Evolutionary conservation across 2,329 filamentous ascomycete genomes (phyloP).

Genomic region (Dryadomyces sulphureus): DNA sequence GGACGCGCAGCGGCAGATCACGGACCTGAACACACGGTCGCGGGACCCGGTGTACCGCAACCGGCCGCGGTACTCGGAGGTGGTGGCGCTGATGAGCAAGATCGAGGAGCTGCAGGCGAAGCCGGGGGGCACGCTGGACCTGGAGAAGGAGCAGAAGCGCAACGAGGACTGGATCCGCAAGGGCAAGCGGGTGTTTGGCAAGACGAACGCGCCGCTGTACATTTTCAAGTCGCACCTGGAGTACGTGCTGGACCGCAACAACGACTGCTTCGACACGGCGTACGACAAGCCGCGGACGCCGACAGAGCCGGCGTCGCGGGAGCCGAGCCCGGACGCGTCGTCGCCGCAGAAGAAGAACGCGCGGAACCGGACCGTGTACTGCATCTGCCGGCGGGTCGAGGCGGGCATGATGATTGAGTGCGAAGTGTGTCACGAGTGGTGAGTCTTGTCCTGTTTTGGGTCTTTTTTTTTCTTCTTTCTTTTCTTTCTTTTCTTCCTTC

Average conservation of each 20-base stretch:
- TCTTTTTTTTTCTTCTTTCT: no score
- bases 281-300: constrained; percentile 76
- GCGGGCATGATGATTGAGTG: constrained; percentile 99
- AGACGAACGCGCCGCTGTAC: constrained; percentile 91
- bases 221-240: constrained; percentile 93
- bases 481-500: no score
- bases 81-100: constrained; percentile 78
- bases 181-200: constrained; percentile 94
- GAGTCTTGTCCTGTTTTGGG: constrained; percentile 19
- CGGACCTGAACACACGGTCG: constrained; percentile 65
- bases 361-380: constrained; percentile 70
- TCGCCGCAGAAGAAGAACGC: constrained; percentile 44
- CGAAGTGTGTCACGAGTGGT: constrained; percentile 96
- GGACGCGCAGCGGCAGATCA: constrained; percentile 79
- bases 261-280: constrained; percentile 78
- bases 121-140: constrained; percentile 74
- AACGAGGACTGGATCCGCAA: constrained; percentile 99
- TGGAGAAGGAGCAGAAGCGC: constrained; percentile 85
- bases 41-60: constrained; percentile 61
- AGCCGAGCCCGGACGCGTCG: constrained; percentile 45
- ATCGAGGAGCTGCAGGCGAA: constrained; percentile 86
- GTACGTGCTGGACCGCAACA: constrained; percentile 78
- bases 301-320: constrained; percentile 80
- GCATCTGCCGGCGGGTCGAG: constrained; percentile 84
- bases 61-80: constrained; percentile 75